Evolutionary conservation across 179 eudicot species (phyloP), one percentile per base, ranked within the genome.

Genomic region (Actinidia arguta): DNA sequence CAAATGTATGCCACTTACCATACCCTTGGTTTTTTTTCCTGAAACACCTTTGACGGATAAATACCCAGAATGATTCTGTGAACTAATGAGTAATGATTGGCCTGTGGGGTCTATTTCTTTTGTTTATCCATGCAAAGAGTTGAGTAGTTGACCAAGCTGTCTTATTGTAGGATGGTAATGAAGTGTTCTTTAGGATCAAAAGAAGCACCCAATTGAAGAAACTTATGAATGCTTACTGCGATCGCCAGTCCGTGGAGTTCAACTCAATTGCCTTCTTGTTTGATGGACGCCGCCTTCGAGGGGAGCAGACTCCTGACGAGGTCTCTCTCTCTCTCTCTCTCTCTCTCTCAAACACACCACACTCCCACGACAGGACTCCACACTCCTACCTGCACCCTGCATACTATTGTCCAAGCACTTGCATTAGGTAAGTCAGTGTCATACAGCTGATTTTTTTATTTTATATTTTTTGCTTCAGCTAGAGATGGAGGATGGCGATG

Each of bases 241-340:
- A 82, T 51, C 48, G 85, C 18, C 85, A 82, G 18, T 82, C 85
- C 1, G 85, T 82, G 50, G 85, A 82, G 70, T 20, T 82, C 61
- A 77, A 78, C 78, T 77, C 85, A 1, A 82, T 82, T 50, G 85
- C 85, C 39, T 82, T 82, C 51, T 71, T 82, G 68, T 82, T 82
- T 22, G 85, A 82, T 70, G 85, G 85, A 16, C 85, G 85, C 11
- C 85, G 85, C 58, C 81, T 82, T 73, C 77, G 81, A 14, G 81
- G 71, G n/a, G 82, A 79, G 82, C 86, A 84, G 80, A 84, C 80
- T 75, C 86, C 86, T 75, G 83, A 80, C 22, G 82, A 80, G 82
- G 82, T 80, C 67, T 69, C 77, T 56, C 55, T 56, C 42, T 70
- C 31, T 79, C 74, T 68, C 64, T 36, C 50, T 24, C 75, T 64